Evolutionary conservation across 2,329 filamentous ascomycete genomes (phyloP).

Genomic region (Aureobasidium lini): DNA sequence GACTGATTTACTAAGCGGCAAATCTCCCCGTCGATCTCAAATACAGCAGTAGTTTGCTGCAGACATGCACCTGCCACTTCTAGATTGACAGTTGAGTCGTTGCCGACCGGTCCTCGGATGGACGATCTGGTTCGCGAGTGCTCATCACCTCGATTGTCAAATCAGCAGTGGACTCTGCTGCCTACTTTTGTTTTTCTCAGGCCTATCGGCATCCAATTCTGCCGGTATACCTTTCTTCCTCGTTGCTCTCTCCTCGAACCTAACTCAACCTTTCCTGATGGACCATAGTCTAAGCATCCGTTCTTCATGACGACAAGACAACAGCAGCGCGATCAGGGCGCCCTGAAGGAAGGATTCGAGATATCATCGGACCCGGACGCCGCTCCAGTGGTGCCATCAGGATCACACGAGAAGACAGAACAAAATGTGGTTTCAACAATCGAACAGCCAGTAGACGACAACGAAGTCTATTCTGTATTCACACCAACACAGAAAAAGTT

Average conservation of each 20-base stretch:
- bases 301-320: background rate
- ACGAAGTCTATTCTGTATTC: slow-evolving; percentile 26
- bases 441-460: background rate
- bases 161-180: background rate
- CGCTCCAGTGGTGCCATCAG: background rate
- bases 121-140: background rate
- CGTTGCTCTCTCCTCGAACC: background rate
- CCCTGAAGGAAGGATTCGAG: background rate
- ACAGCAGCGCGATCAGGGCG: background rate
- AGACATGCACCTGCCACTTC: background rate
- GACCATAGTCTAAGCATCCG: background rate
- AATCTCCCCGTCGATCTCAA: background rate
- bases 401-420: background rate
- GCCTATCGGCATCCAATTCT: too few species aligned
- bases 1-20: background rate
- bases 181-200: background rate
- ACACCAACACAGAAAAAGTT: slow-evolving; percentile 23
- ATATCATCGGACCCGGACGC: background rate
- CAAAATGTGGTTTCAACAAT: background rate
- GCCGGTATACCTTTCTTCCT: too few species aligned
- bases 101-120: background rate
- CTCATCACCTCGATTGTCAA: background rate
- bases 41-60: background rate
- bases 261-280: background rate
- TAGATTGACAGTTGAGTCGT: background rate